Conservation (phyloP, 202 grass and related monocot species). For the Musa balbisiana region DNA sequence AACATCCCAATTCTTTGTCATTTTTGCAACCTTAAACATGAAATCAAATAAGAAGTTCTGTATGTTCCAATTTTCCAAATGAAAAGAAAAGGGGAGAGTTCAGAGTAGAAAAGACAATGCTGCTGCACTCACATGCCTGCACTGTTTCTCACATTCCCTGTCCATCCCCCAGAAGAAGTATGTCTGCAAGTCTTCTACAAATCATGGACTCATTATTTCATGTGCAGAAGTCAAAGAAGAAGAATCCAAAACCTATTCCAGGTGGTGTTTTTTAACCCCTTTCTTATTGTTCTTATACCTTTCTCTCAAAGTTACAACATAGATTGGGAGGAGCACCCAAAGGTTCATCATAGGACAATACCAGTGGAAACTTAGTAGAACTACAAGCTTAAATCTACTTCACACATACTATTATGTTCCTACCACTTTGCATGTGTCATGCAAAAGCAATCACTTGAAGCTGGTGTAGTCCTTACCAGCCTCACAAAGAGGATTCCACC, state of each 20-base stretch:
- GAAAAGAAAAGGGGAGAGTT: no score
- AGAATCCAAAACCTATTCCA: background rate
- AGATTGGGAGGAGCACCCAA: no score
- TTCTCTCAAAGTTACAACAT: no score
- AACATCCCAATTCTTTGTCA: no score
- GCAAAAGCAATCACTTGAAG: slow-evolving; percentile 6
- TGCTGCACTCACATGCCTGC: background rate
- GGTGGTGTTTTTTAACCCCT: no score
- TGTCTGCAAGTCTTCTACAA: slow-evolving; percentile 7
- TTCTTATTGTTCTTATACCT: no score
- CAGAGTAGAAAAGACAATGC: background rate
- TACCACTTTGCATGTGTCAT: background rate
- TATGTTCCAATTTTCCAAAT: no score
- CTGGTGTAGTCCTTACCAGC: slow-evolving; percentile 1
- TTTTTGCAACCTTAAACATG: no score
- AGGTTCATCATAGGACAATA: no score
- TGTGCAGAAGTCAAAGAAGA: slow-evolving; percentile 8
- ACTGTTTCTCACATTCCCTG: background rate
- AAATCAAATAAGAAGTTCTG: no score
- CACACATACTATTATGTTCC: no score
- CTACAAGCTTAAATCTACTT: background rate
- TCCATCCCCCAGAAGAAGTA: background rate
- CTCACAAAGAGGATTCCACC: slow-evolving; percentile 18
- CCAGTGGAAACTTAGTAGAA: background rate
- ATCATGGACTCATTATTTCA: slow-evolving; percentile 9